Evolutionary conservation across 73 alveolate genomes (phyloP).

Genomic region (Symbiodinium natans): DNA sequence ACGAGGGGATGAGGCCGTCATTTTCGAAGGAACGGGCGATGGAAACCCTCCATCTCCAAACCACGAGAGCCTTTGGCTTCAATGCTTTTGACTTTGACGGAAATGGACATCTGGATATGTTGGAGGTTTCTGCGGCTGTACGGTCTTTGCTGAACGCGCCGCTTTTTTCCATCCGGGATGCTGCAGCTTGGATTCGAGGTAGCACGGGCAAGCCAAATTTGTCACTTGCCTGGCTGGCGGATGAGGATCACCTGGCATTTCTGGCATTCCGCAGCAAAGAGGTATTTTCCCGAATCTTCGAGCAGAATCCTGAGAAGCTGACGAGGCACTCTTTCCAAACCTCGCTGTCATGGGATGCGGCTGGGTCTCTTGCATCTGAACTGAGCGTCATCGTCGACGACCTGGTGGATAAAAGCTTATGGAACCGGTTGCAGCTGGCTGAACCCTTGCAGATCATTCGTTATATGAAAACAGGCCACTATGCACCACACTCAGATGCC

Average conservation of each 20-base stretch:
- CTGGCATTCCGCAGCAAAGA: neutral
- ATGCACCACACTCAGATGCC: slow-evolving; percentile 37
- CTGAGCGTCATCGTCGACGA: too few species aligned
- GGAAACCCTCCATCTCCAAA: neutral
- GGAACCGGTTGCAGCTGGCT: neutral
- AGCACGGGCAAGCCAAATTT: neutral
- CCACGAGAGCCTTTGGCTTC: neutral
- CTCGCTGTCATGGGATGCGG: neutral
- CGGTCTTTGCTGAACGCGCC: neutral
- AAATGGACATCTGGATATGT: neutral
- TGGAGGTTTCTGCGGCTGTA: neutral
- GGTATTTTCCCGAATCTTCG: neutral
- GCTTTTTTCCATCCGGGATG: neutral
- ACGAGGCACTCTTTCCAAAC: neutral
- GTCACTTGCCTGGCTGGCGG: neutral
- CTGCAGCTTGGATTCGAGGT: neutral
- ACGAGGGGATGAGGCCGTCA: neutral
- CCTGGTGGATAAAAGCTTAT: neutral
- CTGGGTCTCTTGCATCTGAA: neutral
- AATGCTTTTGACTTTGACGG: neutral
- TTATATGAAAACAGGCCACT: slow-evolving; percentile 14
- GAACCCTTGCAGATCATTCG: slow-evolving; percentile 30
- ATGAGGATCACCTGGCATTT: neutral
- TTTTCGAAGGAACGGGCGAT: neutral
- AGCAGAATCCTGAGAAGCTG: neutral